Evolutionary conservation across 1,284 basidiomycete species (phyloP), one percentile per base, ranked within the genome.

Genomic region (Rhodotorula sp.): DNA sequence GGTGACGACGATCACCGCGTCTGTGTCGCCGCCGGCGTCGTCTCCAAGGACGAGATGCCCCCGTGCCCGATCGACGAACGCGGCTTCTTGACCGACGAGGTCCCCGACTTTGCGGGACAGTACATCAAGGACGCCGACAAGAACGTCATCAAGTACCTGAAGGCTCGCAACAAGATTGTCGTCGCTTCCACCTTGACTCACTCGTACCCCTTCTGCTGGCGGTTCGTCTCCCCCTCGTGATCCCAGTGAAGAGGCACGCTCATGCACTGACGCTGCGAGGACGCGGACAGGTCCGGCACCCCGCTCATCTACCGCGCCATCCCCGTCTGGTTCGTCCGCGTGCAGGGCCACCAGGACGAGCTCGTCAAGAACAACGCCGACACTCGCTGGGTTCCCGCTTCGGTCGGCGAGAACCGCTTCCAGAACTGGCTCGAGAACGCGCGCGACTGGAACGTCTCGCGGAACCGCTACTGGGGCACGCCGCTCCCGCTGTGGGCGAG

Each of bases 1-100:
- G 97, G 97, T 86, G 97, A 98, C 80, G 97, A 99, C 79, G 97
- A 99, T 87, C 92, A 98, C 83, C 91, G 96, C 71, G 88, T 99
- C 78, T 89, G 91, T 46, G 86, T 97, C 72, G 89, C 88, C 3
- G 86, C 97, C 80, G 91, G 90, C 39, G 87, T 98, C 71, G 83
- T 98, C 48, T 85, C 85, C 43, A 85, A 88, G 1, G 95, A 97
- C 68, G 93, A 96, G 81, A 89, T 93, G 86, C 95, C 97, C 0
- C 97, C 97, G 3, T 97, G 93, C 82, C 97, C 97, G 49, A 87
- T 99, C 69, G 92, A 99, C 79, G 96, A 98, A 79, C 84, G 85
- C 21, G 94, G 95, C 15, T 85, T 87, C 72, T 99, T 96, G 83
- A 97, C 93, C 5, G 86, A 86, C 62, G 91, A 94, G 79, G 94